phyloP scores from a whole-genome alignment of 1,284 basidiomycete genomes.

The Meira nashicola region DNA sequence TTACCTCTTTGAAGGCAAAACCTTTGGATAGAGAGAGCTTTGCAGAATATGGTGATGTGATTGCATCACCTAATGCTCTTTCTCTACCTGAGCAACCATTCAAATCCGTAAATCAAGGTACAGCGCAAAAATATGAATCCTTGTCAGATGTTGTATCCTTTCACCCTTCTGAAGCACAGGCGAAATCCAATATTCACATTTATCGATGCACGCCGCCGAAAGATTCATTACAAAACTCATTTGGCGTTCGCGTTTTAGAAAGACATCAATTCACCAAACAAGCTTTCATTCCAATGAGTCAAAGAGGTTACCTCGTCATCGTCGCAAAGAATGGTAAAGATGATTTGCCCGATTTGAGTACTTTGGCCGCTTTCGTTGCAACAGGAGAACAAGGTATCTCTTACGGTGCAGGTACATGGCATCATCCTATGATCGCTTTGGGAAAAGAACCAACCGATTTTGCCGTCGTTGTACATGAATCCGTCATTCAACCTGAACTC shows the following conservation, averaged over 20 bases:
- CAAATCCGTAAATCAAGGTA: conserved; percentile 46
- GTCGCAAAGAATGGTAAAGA: conserved; percentile 42
- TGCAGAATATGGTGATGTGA: conserved; percentile 36
- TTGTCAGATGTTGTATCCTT: conserved; percentile 25
- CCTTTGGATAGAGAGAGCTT: conserved; percentile 29
- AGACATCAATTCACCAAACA: conserved; percentile 45
- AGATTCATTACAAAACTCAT: conserved; percentile 5
- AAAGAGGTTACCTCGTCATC: conserved; percentile 42
- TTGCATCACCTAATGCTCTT: conserved; percentile 24
- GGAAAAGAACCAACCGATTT: conserved; percentile 28
- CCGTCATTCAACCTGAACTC: conserved; percentile 21
- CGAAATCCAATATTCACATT: conserved; percentile 38
- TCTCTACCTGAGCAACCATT: conserved; percentile 14
- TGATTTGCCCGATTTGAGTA: conserved; percentile 39
- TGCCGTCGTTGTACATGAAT: conserved; percentile 46
- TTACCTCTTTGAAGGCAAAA: conserved; percentile 1
- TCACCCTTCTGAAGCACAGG: conserved; percentile 24
- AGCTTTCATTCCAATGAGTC: conserved; percentile 38
- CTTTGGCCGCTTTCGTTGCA: conserved; percentile 34
- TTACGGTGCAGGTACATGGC: conserved; percentile 45
- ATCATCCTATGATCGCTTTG: conserved; percentile 44
- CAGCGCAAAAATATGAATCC: conserved; percentile 36
- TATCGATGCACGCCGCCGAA: conserved; percentile 32
- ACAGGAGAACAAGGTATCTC: conserved; percentile 37
- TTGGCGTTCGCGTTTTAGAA: conserved; percentile 41